Conservation (phyloP, 2,329 filamentous ascomycete genomes). For the Aspergillus sp. region DNA sequence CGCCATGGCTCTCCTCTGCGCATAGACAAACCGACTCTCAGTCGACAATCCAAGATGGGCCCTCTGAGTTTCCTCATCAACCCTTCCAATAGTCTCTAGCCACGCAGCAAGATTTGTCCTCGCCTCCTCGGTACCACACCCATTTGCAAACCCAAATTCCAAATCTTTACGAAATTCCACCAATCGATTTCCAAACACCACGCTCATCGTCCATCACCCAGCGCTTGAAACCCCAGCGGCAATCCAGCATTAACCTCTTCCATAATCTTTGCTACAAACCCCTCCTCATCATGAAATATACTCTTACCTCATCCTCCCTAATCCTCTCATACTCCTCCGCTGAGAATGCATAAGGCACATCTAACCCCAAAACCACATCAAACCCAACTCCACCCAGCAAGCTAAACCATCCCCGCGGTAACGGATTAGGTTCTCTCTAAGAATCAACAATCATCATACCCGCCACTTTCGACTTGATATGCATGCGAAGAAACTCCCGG, state of each 20-base stretch:
- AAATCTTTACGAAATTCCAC: neutral
- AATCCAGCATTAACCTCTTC: neutral
- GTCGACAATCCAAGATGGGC: neutral
- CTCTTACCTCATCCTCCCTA: neutral
- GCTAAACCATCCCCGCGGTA: neutral
- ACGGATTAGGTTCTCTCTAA: neutral
- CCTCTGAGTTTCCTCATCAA: neutral
- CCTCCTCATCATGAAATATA: neutral
- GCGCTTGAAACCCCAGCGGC: neutral
- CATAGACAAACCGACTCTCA: neutral
- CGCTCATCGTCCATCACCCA: neutral
- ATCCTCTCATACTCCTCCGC: neutral
- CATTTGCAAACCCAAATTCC: neutral
- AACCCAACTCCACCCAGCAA: neutral
- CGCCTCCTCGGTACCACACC: neutral
- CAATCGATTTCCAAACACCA: neutral
- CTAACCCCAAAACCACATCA: neutral
- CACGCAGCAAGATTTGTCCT: neutral
- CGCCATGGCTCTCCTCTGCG: neutral
- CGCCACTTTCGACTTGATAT: neutral
- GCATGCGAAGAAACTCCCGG: neutral
- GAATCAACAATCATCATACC: neutral
- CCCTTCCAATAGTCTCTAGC: neutral
- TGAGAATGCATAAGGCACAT: neutral
- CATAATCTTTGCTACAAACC: neutral